A percentile compares a stretch with the other conserved stretches of the same genome.
Evolutionary conservation across 2,329 filamentous ascomycete species (phyloP).

Genomic region (Colletotrichum noveboracense): DNA sequence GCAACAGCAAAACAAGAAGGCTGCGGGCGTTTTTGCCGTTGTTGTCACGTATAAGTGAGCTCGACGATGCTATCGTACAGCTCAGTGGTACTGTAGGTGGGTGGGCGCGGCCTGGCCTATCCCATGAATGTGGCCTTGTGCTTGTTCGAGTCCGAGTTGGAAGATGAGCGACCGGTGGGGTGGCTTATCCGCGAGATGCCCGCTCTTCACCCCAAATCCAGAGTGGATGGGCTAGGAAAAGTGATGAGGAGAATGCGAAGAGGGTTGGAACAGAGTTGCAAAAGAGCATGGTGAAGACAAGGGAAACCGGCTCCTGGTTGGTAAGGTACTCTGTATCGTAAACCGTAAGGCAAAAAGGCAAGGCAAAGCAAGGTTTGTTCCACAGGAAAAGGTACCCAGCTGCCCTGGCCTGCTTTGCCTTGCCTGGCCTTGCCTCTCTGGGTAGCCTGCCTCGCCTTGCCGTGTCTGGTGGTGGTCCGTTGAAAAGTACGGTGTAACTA

Average conservation of each 20-base stretch:
- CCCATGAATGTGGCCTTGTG: neutral
- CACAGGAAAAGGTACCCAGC: constrained; percentile 11
- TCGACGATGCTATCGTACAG: neutral
- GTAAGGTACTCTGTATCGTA: neutral
- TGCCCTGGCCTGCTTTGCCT: neutral
- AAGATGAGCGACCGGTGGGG: neutral
- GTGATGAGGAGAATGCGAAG: neutral
- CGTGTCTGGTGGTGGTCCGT: neutral
- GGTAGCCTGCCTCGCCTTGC: neutral
- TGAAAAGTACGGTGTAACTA: neutral
- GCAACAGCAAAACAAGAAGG: neutral
- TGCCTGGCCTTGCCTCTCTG: neutral
- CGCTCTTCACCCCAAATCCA: neutral
- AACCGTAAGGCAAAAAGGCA: neutral
- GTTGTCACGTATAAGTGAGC: neutral
- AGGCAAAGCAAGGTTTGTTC: neutral
- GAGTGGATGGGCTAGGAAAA: neutral
- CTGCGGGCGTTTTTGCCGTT: neutral
- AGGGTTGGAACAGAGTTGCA: neutral
- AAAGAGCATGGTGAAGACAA: neutral
- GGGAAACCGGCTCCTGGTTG: neutral
- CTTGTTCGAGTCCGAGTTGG: neutral
- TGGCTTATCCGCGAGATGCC: neutral
- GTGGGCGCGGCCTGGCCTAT: neutral
- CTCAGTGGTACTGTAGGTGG: neutral